Evolutionary conservation across 139 green algal species (phyloP).

Genomic region (Asterochloris erici): DNA sequence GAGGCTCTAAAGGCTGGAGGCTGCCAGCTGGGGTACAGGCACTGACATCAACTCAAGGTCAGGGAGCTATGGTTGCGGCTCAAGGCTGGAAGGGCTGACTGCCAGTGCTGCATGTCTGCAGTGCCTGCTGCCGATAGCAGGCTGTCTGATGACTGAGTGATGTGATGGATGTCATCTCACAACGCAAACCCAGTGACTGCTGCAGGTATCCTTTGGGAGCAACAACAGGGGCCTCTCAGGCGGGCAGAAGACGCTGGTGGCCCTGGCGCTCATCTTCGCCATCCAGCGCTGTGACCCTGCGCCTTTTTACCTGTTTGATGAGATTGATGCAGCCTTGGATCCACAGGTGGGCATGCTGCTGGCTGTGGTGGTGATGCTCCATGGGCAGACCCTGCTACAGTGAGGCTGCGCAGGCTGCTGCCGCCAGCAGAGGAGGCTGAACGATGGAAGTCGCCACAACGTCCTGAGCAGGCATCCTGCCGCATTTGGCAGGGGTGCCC

Average conservation of each 20-base stretch:
- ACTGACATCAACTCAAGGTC: too few relatives aligned
- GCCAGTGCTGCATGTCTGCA: too few relatives aligned
- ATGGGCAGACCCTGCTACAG: not conserved
- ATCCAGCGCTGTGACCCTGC: slow-evolving; percentile 97
- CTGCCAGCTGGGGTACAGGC: too few relatives aligned
- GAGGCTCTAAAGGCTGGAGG: too few relatives aligned
- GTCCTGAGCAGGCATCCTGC: too few relatives aligned
- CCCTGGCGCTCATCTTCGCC: slow-evolving; percentile 97
- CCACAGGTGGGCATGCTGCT: slow-evolving; percentile 33
- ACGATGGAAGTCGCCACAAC: too few relatives aligned
- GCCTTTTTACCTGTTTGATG: slow-evolving; percentile 99
- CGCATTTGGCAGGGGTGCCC: too few relatives aligned
- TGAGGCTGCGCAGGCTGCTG: not conserved
- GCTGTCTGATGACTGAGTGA: too few relatives aligned
- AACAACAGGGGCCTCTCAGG: slow-evolving; percentile 90
- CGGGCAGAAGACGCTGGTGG: slow-evolving; percentile 97
- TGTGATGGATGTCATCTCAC: not conserved
- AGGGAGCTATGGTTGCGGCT: too few relatives aligned
- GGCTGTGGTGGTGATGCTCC: not conserved
- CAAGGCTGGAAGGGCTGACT: too few relatives aligned
- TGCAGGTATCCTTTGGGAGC: slow-evolving; percentile 68
- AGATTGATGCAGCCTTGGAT: slow-evolving; percentile 98
- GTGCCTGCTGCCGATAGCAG: too few relatives aligned
- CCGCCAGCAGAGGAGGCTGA: too few relatives aligned
- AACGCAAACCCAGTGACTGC: not conserved